Percentiles rank a stretch among this genome's conserved stretches.
These are phyloP conservation scores for Pseudogymnoascus sp. DNA, from an alignment of 2,329 filamentous ascomycete genomes.

Conservation along the genomic window DNA sequence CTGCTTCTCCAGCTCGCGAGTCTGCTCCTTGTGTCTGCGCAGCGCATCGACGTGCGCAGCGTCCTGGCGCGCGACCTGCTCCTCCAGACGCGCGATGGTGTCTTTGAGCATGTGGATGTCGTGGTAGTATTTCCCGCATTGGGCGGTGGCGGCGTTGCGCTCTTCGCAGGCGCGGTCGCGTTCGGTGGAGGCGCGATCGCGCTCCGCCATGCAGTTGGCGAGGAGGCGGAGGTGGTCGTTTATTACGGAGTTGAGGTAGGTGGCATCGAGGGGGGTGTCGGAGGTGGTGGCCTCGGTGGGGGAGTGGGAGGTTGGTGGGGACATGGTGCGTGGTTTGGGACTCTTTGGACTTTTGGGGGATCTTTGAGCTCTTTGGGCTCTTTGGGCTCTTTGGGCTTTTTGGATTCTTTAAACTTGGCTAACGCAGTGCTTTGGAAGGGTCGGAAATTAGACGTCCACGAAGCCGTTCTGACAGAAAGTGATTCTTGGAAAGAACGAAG, in stretches of 20 bases:
- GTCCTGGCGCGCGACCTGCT: constrained; percentile 17
- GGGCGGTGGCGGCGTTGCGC: constrained; percentile 7
- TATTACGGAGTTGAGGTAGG: not conserved
- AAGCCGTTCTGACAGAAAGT: not conserved
- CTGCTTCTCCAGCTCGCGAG: not conserved
- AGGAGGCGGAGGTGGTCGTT: not conserved
- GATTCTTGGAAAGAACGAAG: not conserved
- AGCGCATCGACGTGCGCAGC: constrained; percentile 10
- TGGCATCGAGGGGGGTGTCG: not conserved
- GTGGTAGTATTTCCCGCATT: constrained; percentile 9
- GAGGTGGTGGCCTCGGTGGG: not conserved
- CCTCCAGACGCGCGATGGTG: constrained; percentile 2
- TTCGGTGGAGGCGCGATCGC: constrained; percentile 12
- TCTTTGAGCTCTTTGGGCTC: no score
- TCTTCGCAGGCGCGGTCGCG: not conserved
- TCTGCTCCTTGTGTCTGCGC: not conserved
- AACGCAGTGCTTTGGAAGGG: no score
- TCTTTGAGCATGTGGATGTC: constrained; percentile 8
- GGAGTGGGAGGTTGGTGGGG: not conserved
- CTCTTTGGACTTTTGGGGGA: no score
- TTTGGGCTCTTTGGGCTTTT: no score
- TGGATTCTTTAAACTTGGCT: no score
- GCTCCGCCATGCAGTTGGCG: not conserved
- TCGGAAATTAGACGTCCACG: not conserved
- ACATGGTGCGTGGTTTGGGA: not conserved